Base-by-base conservation (phyloP, 441 rosid species). In the Arabidopsis hybrid region DNA sequence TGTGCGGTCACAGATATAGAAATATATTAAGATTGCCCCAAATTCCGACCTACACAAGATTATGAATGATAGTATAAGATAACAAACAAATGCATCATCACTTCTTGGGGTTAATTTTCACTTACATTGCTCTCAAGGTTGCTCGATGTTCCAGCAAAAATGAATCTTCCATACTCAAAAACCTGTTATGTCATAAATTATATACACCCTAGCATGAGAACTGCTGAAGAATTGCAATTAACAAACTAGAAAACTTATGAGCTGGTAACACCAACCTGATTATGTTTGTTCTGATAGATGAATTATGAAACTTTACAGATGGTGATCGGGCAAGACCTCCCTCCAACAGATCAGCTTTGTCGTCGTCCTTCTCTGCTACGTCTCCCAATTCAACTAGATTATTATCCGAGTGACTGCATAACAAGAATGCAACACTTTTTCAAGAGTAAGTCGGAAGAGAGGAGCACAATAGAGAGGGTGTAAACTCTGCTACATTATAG, bases 141-240 rank as follows among this genome's bases (percentile, higher is more conserved):
- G 86, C 78, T 67, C 95, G 90, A 68, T 95, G 87, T 87, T 95
- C 98, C 73, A 93, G 87, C 87, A 95, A 84, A 87, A 93, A 93
- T 38, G 93, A 69, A 39, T 95, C 96, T 16, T 95, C 99, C 98
- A 95, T 85, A 29, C 89, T 83, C 82, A 93, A 74, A 77, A 95
- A 95, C 86, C 98, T 95, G 68, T 52, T 7, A 17, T 38, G 18
- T 14, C 0, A 58, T 43, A 36, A 72, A 59, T 40, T 55, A 57
- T 14, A 50, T 16, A 65, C 39, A 65, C 63, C n/a, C 7, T 43
- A 65, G 59, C 69, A 60, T 66, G 65, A 72, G 73, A 59, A 9
- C 64, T 42, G 6, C 45, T 71, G 36, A 36, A 65, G 64, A 50
- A 3, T 5, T 18, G 4, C 70, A 51, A 7, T 50, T 18, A 58